phyloP scores from a whole-genome alignment of 2,329 filamentous ascomycete species.

The Chaetomiaceae sp. region DNA sequence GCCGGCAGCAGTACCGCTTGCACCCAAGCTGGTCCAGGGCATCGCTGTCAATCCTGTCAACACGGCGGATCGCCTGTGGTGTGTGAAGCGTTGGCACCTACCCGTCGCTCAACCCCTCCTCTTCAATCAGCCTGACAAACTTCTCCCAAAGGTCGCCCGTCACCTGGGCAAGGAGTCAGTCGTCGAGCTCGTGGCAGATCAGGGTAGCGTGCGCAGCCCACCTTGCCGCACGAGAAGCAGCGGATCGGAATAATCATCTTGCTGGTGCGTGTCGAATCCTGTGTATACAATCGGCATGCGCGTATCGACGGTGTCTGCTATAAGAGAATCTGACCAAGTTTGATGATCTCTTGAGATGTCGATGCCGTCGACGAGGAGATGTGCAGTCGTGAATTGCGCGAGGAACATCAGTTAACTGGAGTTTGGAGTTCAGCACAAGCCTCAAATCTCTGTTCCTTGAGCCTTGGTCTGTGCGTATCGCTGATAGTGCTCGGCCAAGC shows the following conservation, averaged over 20 bases:
- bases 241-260: conserved; percentile 98
- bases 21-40: conserved; percentile 93
- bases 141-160: conserved; percentile 96
- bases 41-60: conserved; percentile 58
- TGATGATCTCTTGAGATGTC: background rate
- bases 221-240: conserved; percentile 99
- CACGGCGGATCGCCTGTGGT: background rate
- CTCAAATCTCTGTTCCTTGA: conserved; percentile 23
- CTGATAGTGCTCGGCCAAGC: conserved; percentile 22
- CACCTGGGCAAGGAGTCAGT: conserved; percentile 58
- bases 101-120: conserved; percentile 72
- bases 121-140: conserved; percentile 83
- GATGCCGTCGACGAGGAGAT: too few species aligned
- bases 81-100: conserved; percentile 13
- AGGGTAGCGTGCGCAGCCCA: conserved; percentile 39
- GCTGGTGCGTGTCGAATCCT: conserved; percentile 20
- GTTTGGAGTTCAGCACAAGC: too few species aligned
- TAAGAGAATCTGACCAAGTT: background rate
- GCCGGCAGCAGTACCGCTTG: conserved; percentile 95
- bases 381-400: too few species aligned
- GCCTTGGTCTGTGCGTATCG: conserved; percentile 25
- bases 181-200: conserved; percentile 2
- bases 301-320: background rate
- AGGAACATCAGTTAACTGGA: too few species aligned
- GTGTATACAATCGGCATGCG: background rate